These are phyloP conservation scores for Calonectria multiphialidica DNA, from an alignment of 2,329 filamentous ascomycete genomes.

Conservation along the genomic window DNA sequence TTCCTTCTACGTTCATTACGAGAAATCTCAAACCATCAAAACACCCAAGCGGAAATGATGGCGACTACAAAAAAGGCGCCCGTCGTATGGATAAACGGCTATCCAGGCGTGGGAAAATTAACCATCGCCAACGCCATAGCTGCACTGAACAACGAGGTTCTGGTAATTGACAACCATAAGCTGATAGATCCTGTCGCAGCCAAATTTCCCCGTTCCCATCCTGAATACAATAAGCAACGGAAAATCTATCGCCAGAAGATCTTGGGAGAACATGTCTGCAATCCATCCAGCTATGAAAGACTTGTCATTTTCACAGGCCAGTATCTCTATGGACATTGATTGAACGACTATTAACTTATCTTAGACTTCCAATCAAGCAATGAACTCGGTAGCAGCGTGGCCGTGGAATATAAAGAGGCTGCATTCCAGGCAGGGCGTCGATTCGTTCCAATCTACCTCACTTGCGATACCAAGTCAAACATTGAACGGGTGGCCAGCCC, in stretches of 20 bases:
- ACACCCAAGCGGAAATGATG: neutral
- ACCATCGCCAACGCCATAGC: neutral
- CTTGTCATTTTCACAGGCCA: neutral
- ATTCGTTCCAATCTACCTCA: neutral
- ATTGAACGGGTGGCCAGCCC: neutral
- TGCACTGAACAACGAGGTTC: neutral
- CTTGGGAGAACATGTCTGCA: neutral
- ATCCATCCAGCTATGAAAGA: neutral
- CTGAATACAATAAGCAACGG: neutral
- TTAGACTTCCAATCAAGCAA: neutral
- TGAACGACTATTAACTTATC: too few species aligned
- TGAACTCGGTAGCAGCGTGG: neutral
- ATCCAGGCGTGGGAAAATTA: neutral
- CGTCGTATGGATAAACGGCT: neutral
- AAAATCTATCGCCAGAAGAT: neutral
- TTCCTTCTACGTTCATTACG: too few species aligned
- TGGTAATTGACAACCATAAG: neutral
- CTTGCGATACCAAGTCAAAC: neutral
- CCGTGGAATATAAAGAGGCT: neutral
- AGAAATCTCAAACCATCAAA: too few species aligned
- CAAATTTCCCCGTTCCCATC: neutral
- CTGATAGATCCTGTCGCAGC: neutral
- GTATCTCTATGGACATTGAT: neutral
- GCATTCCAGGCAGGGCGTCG: neutral
- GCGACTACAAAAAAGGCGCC: neutral